phyloP scores from a whole-genome alignment of 352 stramenopile species.

The Globisporangium lucens region DNA sequence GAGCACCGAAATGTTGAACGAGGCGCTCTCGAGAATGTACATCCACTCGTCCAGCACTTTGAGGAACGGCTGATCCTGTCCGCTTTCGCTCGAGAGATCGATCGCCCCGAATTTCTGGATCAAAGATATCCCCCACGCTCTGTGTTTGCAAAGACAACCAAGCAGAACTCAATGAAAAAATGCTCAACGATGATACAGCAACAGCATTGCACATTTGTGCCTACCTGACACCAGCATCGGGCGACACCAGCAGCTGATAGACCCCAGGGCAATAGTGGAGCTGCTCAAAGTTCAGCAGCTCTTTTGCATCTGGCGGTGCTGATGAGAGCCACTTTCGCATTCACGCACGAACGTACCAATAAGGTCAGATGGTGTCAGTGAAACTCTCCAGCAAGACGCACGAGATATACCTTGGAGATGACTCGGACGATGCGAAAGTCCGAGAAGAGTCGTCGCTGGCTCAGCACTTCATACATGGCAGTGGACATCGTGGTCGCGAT shows the following conservation, averaged over 20 bases:
- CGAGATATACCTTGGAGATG: constrained; percentile 48
- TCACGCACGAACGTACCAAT: not conserved
- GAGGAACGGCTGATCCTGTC: constrained; percentile 46
- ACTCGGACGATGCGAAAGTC: constrained; percentile 80
- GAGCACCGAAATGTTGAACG: constrained; percentile 70
- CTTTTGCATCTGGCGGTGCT: constrained; percentile 31
- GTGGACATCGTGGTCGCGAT: constrained; percentile 34
- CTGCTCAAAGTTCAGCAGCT: constrained; percentile 37
- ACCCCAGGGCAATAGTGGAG: constrained; percentile 64
- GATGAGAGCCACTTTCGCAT: constrained; percentile 40
- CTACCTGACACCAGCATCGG: constrained; percentile 75
- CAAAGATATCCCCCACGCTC: constrained; percentile 59
- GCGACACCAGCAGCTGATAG: constrained; percentile 74
- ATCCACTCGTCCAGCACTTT: constrained; percentile 86
- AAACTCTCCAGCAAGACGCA: not conserved
- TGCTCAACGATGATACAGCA: not conserved
- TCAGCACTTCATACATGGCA: constrained; percentile 79
- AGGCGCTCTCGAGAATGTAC: constrained; percentile 78
- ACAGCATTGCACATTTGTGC: not conserved
- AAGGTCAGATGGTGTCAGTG: not conserved
- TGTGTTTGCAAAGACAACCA: constrained; percentile 14
- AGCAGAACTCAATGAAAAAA: not conserved
- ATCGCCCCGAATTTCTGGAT: constrained; percentile 58
- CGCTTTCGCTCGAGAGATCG: constrained; percentile 48
- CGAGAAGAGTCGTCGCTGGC: constrained; percentile 66